These are phyloP conservation scores for Sanghuangporus weigelae DNA, from an alignment of 1,284 basidiomycete genomes.

Conservation along the genomic window DNA sequence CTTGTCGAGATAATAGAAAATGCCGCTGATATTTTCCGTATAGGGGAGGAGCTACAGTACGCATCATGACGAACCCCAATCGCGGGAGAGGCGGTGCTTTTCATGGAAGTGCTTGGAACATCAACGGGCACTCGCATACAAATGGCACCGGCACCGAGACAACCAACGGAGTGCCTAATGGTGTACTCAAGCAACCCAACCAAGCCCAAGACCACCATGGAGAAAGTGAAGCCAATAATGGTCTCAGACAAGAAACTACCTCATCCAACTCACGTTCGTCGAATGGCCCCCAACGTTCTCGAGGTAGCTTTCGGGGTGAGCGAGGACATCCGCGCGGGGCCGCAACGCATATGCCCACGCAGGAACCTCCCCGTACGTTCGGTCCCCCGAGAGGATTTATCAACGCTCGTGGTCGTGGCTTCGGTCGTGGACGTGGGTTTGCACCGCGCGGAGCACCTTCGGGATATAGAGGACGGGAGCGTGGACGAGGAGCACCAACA, in stretches of 20 bases:
- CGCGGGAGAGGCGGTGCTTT: slow-evolving; percentile 38
- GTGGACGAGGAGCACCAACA: slow-evolving; percentile 26
- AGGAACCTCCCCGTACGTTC: slow-evolving; percentile 9
- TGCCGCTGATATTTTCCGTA: not conserved
- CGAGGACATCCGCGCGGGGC: slow-evolving; percentile 16
- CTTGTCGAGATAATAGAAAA: not conserved
- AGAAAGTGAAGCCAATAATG: not conserved
- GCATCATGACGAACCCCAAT: slow-evolving; percentile 68
- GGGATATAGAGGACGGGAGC: slow-evolving; percentile 39
- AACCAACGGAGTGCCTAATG: not conserved
- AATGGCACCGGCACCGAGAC: slow-evolving; percentile 11
- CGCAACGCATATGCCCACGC: slow-evolving; percentile 8
- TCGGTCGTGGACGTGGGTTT: slow-evolving; percentile 35
- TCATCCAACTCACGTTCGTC: not conserved
- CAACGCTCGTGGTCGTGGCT: slow-evolving; percentile 31
- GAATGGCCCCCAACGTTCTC: not conserved
- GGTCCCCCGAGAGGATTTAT: slow-evolving; percentile 19
- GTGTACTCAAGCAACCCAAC: not conserved
- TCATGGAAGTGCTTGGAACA: slow-evolving; percentile 22
- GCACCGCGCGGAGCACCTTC: slow-evolving; percentile 18
- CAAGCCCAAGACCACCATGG: not conserved
- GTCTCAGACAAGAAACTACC: slow-evolving; percentile 1
- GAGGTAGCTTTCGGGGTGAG: slow-evolving; percentile 13
- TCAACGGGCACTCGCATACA: slow-evolving; percentile 1
- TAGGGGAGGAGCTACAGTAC: slow-evolving; percentile 12